Base-by-base conservation (phyloP, 2,329 filamentous ascomycete genomes). In the Neofusicoccum parvum region DNA sequence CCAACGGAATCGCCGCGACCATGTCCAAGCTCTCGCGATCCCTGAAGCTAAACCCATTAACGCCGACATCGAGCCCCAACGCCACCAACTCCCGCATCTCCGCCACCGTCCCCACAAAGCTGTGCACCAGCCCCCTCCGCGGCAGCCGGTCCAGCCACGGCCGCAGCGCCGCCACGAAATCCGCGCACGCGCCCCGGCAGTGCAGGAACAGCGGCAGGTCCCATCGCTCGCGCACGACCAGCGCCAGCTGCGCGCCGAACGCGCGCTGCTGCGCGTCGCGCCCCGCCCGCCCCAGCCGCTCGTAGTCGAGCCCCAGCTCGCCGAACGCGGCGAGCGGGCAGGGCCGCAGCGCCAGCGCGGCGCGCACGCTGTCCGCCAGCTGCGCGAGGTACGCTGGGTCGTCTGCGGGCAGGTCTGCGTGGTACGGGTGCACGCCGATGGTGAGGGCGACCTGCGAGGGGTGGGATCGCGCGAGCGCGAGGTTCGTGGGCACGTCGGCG, bases 301-400 rank as follows among this genome's bases (percentile, higher is more conserved):
- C 82, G 48, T 84, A 85, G 59, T 85, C 83, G 1, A 85, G 73
- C 0, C 83, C 82, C 1, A 85, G 72, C 56, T 85, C 83, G 1
- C 82, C 83, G 65, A 81, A 84, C 1, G 82, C 82, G 0, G 75
- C 78, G 2, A 85, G 69, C 2, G 77, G 72, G 5, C 50, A 7
- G 45, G 45, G 17, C n/a, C 63, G 43, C 58, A 70, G 67, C 0
- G 69, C 60, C 1, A 72, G 48, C 15, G 75, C 69, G 1, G 69
- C 66, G 0, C 72, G 69, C 1, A 77, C 12, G 36, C 9, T 12
- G 36, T 9, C 12, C 9, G 36, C 5, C 9, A 39, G 36, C 9
- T 12, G 36, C 69, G 65, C 37, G 2, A 79, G 71, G 4, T 79
- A 72, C 0, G 62, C 65, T 17, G 75, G 70, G 5, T 66, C 71